These are phyloP conservation scores for Xylaria sp. DNA, from an alignment of 495 filamentous ascomycete species.

Conservation along the genomic window DNA sequence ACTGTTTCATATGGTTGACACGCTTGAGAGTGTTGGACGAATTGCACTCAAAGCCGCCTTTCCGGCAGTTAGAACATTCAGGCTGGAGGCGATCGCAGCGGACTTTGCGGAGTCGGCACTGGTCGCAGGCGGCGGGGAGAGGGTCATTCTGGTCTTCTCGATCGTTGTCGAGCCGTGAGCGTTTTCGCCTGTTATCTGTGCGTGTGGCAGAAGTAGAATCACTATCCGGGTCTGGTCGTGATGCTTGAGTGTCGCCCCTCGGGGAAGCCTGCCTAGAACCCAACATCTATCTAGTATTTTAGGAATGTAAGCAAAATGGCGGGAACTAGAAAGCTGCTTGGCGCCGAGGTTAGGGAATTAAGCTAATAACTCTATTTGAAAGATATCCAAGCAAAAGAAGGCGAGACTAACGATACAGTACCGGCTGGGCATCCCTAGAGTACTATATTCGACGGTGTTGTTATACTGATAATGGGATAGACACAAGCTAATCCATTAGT, in stretches of 20 bases:
- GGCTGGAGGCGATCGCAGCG: constrained; percentile 46
- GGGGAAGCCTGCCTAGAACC: background rate
- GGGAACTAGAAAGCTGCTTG: background rate
- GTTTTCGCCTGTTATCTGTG: constrained; percentile 9
- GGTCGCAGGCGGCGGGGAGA: constrained; percentile 37
- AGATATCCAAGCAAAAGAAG: constrained; percentile 3
- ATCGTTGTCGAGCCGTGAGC: constrained; percentile 14
- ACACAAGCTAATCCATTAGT: constrained; percentile 8
- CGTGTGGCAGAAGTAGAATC: constrained; percentile 2
- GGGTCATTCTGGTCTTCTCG: constrained; percentile 27
- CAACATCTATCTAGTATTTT: constrained; percentile 1
- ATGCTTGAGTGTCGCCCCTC: constrained; percentile 1
- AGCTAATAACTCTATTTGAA: constrained; percentile 3
- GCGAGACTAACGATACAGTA: constrained; percentile 9
- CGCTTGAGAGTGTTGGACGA: constrained; percentile 24
- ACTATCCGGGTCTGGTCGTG: constrained; percentile 8
- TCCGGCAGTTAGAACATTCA: constrained; percentile 45
- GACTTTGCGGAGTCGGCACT: constrained; percentile 48
- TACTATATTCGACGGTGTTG: background rate
- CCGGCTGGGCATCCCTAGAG: background rate
- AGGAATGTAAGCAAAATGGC: background rate
- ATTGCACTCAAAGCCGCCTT: constrained; percentile 32
- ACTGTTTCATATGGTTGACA: constrained; percentile 32
- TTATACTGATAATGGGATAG: constrained; percentile 10
- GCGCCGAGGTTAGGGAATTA: background rate